Base-by-base conservation (phyloP, 1,284 basidiomycete genomes). In the Leccinum pallidistipes region DNA sequence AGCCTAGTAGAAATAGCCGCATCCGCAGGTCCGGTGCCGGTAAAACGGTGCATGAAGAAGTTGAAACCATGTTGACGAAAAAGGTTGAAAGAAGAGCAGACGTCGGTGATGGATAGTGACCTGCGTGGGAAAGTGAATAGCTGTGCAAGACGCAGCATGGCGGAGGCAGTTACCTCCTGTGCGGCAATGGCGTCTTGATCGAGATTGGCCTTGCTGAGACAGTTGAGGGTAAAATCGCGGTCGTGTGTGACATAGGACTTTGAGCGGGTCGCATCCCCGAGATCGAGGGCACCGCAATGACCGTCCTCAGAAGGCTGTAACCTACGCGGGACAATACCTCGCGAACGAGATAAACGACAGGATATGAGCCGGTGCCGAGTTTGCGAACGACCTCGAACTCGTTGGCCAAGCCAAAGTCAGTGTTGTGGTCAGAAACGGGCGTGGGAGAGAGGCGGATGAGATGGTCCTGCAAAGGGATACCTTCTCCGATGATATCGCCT, bases 151-250 rank as follows among this genome's bases (percentile, higher is more conserved):
- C 54, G 11, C 18, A 51, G 27, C 56, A 51, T 70, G 50, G 50
- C 60, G 62, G 32, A 54, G 32, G 8, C 51, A 76, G 80, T 55
- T 65, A 91, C 91, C 86, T 97, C 95, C 78, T 97, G 95, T 3
- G 94, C 88, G 45, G 84, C 86, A 70, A 96, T 82, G 66, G 92
- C 89, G 61, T 96, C 94, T 68, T 90, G 85, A 76, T 92, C 88
- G 66, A 97, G 87, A 80, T 97, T 91, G 57, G 89, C 90, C 77
- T 97, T 98, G 74, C 92, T 95, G 62, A 99, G 81, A 76, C 95
- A 94, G 82, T 99, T 99, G 78, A 99, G 86, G 18, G 97, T 96
- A 74, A 92, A 99, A 74, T 98, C 88, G 62, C 91, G 84, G 32
- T 92, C 93, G 68, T 95, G 93, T 52, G 80, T 77, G 45, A 81